Base-by-base conservation (phyloP, 352 stramenopile species). In the Phytophthora tubulina region DNA sequence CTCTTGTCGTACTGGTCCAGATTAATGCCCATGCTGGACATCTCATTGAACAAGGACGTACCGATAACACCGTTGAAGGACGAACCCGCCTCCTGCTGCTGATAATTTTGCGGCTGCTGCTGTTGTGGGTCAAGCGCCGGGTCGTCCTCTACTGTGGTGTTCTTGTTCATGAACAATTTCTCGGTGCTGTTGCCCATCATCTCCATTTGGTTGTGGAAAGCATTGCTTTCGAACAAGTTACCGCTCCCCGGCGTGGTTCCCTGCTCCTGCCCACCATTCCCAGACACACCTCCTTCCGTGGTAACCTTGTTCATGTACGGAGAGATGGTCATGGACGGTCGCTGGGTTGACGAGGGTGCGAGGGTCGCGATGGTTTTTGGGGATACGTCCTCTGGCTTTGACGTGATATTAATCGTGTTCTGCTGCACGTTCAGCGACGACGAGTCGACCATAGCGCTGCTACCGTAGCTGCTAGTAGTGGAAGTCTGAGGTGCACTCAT, bases 21-120 rank as follows among this genome's bases (percentile, higher is more conserved):
- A 35, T 67, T 90, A 57, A 93, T 93, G 6, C 85, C 85, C 85
- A 92, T 92, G 59, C 80, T 92, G 15, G 78, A 89, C 85, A 92
- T 92, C 62, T 92, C 85, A 42, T 86, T 90, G 54, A 90, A 92
- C 8, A 91, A 70, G 6, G 81, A 72, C 6, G 71, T 80, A 27
- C 81, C 80, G 15, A 91, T 79, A 41, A 79, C 81, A 38, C 72
- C 57, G 6, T 42, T 44, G 42, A 78, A 71, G 2, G 55, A 66
- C 4, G 58, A 56, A 30, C 58, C 62, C 38, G 63, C 57, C 10
- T 64, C 52, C 38, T 76, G 61, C 38, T 76, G 61, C 31, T 67
- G 60, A 57, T 72, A 79, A 13, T 61, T 63, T 44, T 66, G 58
- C 46, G 59, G 17, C 9, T 63, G 58, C 42, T 71, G 59, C 33